Conservation (phyloP, 768 basidiomycete species). For the Lactifluus volemus region DNA sequence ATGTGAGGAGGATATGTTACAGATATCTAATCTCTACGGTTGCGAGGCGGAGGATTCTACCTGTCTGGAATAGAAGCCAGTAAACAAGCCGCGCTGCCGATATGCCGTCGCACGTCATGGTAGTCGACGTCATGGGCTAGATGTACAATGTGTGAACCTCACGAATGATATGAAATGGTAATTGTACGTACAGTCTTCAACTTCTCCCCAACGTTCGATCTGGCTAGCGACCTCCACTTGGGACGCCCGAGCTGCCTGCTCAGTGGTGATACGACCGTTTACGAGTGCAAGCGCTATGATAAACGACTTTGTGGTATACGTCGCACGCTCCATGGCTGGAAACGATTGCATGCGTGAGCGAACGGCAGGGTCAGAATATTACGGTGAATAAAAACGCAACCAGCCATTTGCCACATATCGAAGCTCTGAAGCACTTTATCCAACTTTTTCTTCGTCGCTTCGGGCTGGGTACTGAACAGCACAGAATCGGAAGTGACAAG, state of each 20-base stretch:
- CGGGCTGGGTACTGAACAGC: slow-evolving; percentile 58
- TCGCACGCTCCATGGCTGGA: slow-evolving; percentile 84
- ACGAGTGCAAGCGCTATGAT: slow-evolving; percentile 81
- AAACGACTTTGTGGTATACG: slow-evolving; percentile 85
- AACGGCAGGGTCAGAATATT: neutral
- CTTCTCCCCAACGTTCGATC: slow-evolving; percentile 98
- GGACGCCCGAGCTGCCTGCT: slow-evolving; percentile 77
- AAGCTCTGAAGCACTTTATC: slow-evolving; percentile 48
- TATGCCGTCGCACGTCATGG: slow-evolving; percentile 80
- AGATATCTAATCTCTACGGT: neutral
- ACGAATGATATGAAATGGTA: neutral
- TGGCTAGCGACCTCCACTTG: slow-evolving; percentile 94
- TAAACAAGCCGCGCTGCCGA: slow-evolving; percentile 72
- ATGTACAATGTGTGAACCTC: neutral
- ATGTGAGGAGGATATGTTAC: neutral
- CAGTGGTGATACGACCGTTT: slow-evolving; percentile 63
- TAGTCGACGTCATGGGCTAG: slow-evolving; percentile 97
- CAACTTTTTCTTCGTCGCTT: slow-evolving; percentile 56
- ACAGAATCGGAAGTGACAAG: slow-evolving; percentile 66
- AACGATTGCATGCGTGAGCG: neutral
- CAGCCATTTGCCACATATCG: slow-evolving; percentile 84
- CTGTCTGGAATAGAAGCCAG: slow-evolving; percentile 3
- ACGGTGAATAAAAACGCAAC: slow-evolving; percentile 31
- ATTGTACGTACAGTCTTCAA: slow-evolving; percentile 83
- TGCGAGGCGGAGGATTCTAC: neutral